A percentile compares a stretch with the other conserved stretches of the same genome.
These are phyloP conservation scores for Phytophthora pseudosyringae DNA, from an alignment of 352 stramenopile species.

Conservation along the genomic window DNA sequence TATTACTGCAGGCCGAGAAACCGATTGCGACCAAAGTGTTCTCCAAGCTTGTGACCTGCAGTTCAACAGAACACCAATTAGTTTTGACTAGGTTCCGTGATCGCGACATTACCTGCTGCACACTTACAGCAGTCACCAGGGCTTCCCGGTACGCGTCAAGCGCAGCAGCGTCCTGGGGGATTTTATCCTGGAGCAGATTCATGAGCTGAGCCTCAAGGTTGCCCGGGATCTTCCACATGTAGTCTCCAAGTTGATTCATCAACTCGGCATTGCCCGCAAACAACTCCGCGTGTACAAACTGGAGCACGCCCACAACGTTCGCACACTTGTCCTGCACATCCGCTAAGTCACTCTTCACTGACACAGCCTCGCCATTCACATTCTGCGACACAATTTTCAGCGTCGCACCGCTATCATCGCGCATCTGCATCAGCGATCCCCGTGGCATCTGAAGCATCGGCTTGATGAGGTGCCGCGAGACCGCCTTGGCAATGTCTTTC, in stretches of 20 bases:
- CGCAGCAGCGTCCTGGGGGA: constrained; percentile 62
- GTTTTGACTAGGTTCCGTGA: neutral
- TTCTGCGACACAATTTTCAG: constrained; percentile 33
- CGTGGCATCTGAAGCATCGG: constrained; percentile 44
- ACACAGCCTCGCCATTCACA: constrained; percentile 1
- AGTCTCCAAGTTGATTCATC: constrained; percentile 57
- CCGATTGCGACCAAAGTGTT: constrained; percentile 53
- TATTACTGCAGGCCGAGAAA: constrained; percentile 58
- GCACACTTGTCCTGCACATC: constrained; percentile 45
- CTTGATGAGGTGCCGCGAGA: constrained; percentile 58
- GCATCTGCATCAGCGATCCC: constrained; percentile 31
- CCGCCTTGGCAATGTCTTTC: constrained; percentile 63
- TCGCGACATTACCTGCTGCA: neutral
- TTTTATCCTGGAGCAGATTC: constrained; percentile 67
- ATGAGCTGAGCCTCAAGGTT: constrained; percentile 75
- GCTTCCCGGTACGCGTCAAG: constrained; percentile 59
- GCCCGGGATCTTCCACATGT: constrained; percentile 77
- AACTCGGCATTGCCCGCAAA: constrained; percentile 49
- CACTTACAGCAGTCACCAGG: constrained; percentile 45
- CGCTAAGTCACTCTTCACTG: constrained; percentile 28
- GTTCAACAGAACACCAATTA: constrained; percentile 4
- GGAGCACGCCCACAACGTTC: constrained; percentile 56
- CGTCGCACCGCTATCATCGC: constrained; percentile 25
- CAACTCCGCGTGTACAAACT: constrained; percentile 63
- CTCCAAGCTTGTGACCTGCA: constrained; percentile 59